phyloP scores from a whole-genome alignment of 1,284 basidiomycete genomes.

The Schizophyllum commune region DNA sequence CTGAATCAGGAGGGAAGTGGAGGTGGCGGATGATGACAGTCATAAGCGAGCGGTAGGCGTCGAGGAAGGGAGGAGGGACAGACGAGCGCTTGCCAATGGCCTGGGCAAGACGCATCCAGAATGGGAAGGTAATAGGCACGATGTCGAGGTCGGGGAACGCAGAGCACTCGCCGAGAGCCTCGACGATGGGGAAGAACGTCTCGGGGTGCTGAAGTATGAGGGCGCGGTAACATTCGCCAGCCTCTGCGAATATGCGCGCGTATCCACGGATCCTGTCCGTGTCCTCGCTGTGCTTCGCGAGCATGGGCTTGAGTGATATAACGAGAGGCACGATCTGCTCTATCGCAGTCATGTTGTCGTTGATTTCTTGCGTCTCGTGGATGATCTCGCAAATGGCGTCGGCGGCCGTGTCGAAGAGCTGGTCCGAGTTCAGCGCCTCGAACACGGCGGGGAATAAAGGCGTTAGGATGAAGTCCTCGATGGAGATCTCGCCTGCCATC shows the following conservation, averaged over 20 bases:
- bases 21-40: constrained; percentile 85
- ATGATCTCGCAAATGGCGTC: constrained; percentile 93
- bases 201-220: constrained; percentile 87
- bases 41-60: constrained; percentile 83
- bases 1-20: constrained; percentile 78
- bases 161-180: constrained; percentile 92
- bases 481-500: constrained; percentile 71
- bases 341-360: constrained; percentile 89
- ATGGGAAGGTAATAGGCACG: constrained; percentile 96
- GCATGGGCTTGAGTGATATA: constrained; percentile 61
- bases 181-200: constrained; percentile 89
- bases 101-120: constrained; percentile 93
- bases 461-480: constrained; percentile 55
- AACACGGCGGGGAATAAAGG: constrained; percentile 85
- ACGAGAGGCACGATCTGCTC: constrained; percentile 81
- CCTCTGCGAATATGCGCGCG: constrained; percentile 90
- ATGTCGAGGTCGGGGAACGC: constrained; percentile 93
- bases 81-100: constrained; percentile 70
- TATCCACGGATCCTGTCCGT: constrained; percentile 86
- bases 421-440: constrained; percentile 76
- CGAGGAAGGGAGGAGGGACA: constrained; percentile 63
- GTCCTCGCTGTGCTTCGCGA: constrained; percentile 64
- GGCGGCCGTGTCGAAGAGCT: constrained; percentile 88
- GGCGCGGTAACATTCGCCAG: constrained; percentile 91
- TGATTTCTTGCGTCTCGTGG: constrained; percentile 96